Base-by-base conservation (phyloP, 208 protist species). In the Crithidia thermophila region DNA sequence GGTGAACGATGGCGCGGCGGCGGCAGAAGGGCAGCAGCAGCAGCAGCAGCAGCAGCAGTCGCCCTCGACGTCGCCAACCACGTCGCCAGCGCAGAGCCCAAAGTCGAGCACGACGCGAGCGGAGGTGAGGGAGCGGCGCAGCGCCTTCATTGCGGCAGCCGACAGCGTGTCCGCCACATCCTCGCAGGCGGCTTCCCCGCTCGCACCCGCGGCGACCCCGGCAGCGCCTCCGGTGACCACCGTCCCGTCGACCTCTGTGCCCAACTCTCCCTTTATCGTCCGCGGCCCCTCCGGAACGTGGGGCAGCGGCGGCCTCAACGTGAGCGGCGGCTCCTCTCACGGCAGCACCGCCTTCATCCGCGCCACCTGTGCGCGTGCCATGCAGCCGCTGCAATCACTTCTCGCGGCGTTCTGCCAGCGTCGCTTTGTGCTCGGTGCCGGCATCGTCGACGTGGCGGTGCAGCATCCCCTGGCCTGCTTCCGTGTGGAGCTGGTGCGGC, bases 381-480 rank as follows among this genome's bases (percentile, higher is more conserved):
- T 67, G 49, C 42, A 68, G 59, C 69, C 58, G 30, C 42, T 65
- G 39, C 53, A 66, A 10, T 10, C 16, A 16, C 30, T 49, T 7
- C 47, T 63, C 18, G 21, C 20, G 9, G 43, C 69, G 21, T 34
- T 77, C 6, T 27, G 30, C 10, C n/a, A 40, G 27, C 20, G 45
- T 21, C 20, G 27, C 25, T 21, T 46, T 1, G 16, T 33, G 28
- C 9, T 79, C 28, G 58, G 75, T 3, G 79, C 64, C 11, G 62
- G 66, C 25, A 75, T 79, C 31, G 37, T 85, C 21, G 79, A 85
- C 43, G 57, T 85, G 42, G 79, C 68, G 11, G 45, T 85, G 36
- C 74, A 81, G 70, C 69, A 79, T 31, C 75, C 79, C 3, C 39
- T 72, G 21, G 46, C 67, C 3, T 39, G 10, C 16, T 43, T 81